These are phyloP conservation scores for Neurospora sp. DNA, from an alignment of 495 filamentous ascomycete genomes.

Conservation along the genomic window DNA sequence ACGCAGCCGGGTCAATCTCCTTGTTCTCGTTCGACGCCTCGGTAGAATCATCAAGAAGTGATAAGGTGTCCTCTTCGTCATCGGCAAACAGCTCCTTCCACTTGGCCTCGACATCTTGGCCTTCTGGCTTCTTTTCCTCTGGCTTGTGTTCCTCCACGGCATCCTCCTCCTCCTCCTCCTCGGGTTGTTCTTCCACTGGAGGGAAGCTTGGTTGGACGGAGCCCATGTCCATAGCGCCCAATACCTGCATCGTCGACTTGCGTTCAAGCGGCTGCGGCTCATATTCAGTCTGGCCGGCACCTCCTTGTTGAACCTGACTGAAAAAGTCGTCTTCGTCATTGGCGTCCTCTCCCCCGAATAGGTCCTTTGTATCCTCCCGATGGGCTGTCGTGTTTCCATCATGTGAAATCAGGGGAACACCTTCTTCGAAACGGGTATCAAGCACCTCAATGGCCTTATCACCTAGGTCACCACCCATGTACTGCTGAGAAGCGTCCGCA, in stretches of 20 bases:
- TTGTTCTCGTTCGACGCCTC: constrained; percentile 16
- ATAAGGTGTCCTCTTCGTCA: constrained; percentile 66
- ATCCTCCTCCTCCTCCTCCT: constrained; percentile 15
- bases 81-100: constrained; percentile 77
- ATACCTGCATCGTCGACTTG: constrained; percentile 50
- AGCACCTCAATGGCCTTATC: constrained; percentile 24
- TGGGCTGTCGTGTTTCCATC: constrained; percentile 9
- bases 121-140: constrained; percentile 11
- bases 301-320: constrained; percentile 24
- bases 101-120: constrained; percentile 56
- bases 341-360: constrained; percentile 31
- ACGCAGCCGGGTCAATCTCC: constrained; percentile 42
- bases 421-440: constrained; percentile 50
- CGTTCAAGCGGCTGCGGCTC: constrained; percentile 32
- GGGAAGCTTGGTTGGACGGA: constrained; percentile 16
- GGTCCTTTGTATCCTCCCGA: constrained; percentile 7
- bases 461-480: constrained; percentile 26
- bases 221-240: constrained; percentile 25
- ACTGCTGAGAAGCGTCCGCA: constrained; percentile 13
- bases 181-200: constrained; percentile 25
- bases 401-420: constrained; percentile 43
- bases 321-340: constrained; percentile 44
- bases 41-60: constrained; percentile 30
- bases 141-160: constrained; percentile 9
- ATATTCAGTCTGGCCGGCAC: constrained; percentile 6